These are phyloP conservation scores for Mycena vitilis DNA, from an alignment of 768 basidiomycete species.

Conservation along the genomic window DNA sequence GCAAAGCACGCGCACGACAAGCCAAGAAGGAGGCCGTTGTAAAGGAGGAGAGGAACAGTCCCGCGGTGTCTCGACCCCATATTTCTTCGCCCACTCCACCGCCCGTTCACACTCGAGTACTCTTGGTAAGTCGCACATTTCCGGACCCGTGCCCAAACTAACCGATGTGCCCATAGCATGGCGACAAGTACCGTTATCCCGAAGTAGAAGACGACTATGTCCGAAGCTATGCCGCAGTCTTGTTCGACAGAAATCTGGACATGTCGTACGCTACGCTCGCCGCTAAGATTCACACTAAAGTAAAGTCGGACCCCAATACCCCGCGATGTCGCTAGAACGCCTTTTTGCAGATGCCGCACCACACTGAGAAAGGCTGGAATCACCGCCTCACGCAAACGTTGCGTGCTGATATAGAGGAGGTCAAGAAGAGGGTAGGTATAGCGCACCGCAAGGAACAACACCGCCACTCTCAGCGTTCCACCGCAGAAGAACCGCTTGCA, in stretches of 20 bases:
- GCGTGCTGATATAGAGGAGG: slow-evolving; percentile 55
- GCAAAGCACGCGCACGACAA: slow-evolving; percentile 12
- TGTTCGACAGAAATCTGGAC: slow-evolving; percentile 61
- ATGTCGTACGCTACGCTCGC: slow-evolving; percentile 53
- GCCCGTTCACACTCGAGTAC: slow-evolving; percentile 44
- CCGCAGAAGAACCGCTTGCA: slow-evolving; percentile 22
- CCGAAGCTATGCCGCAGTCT: slow-evolving; percentile 54
- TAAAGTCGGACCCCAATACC: slow-evolving; percentile 33
- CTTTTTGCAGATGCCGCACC: slow-evolving; percentile 67
- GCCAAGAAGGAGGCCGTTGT: slow-evolving; percentile 17
- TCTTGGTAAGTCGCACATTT: not conserved
- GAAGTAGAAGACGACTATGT: slow-evolving; percentile 63
- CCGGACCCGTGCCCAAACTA: not conserved
- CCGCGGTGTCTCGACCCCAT: slow-evolving; percentile 4
- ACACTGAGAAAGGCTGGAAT: slow-evolving; percentile 63
- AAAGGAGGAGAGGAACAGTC: slow-evolving; percentile 16
- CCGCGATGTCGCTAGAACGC: slow-evolving; percentile 4
- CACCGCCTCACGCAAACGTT: slow-evolving; percentile 48
- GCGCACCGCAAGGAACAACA: slow-evolving; percentile 57
- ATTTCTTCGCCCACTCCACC: slow-evolving; percentile 52
- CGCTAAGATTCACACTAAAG: slow-evolving; percentile 58
- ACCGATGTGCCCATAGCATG: slow-evolving; percentile 9
- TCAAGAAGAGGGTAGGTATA: slow-evolving; percentile 64
- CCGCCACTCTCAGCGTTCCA: slow-evolving; percentile 30
- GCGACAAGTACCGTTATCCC: slow-evolving; percentile 59